phyloP scores from a whole-genome alignment of 1,284 basidiomycete genomes.

The Rhodotorula sp. region DNA sequence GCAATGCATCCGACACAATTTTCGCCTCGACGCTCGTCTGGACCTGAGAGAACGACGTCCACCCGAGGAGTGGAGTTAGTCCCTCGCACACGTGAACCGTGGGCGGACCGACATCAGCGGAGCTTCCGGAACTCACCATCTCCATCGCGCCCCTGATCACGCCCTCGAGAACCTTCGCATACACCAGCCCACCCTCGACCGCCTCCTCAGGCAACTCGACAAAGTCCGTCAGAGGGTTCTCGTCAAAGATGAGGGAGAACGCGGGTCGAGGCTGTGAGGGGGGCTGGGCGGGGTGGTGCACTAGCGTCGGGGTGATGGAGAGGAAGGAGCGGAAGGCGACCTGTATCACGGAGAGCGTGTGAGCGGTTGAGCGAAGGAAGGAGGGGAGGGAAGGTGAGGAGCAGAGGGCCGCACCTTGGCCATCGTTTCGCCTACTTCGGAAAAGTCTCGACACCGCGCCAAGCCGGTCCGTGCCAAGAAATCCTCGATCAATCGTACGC shows the following conservation, averaged over 20 bases:
- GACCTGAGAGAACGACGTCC: constrained; percentile 57
- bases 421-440: constrained; percentile 89
- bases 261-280: constrained; percentile 52
- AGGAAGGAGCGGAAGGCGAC: constrained; percentile 99
- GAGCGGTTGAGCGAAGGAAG: neutral
- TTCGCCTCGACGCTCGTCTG: constrained; percentile 92
- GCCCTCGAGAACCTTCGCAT: constrained; percentile 92
- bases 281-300: constrained; percentile 59
- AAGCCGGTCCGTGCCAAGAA: constrained; percentile 87
- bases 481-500: constrained; percentile 93
- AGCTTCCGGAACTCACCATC: constrained; percentile 66
- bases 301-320: constrained; percentile 82
- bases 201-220: constrained; percentile 94
- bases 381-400: too few relatives aligned
- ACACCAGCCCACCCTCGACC: constrained; percentile 85
- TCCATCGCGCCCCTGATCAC: constrained; percentile 90
- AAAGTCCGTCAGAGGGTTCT: constrained; percentile 96
- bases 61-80: neutral
- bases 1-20: constrained; percentile 84
- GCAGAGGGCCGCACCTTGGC: constrained; percentile 68
- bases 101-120: neutral
- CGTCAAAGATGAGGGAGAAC: constrained; percentile 84
- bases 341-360: constrained; percentile 54
- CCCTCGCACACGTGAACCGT: neutral
- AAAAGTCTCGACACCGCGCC: constrained; percentile 83